phyloP scores from a whole-genome alignment of 2,329 filamentous ascomycete genomes.

The Chrysosporium queenslandicum region DNA sequence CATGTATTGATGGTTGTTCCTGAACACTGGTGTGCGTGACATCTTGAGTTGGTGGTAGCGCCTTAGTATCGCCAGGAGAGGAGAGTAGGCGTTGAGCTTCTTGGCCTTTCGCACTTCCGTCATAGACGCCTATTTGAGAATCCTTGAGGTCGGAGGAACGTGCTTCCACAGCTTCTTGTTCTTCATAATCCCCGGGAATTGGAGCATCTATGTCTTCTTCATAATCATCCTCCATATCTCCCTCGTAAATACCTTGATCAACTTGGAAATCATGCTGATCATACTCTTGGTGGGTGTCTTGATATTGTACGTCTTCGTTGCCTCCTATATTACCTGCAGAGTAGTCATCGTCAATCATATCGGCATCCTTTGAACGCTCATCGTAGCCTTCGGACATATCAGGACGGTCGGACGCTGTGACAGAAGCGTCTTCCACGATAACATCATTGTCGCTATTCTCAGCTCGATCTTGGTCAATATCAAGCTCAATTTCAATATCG shows the following conservation, averaged over 20 bases:
- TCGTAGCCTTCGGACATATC: slow-evolving; percentile 26
- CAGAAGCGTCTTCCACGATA: slow-evolving; percentile 44
- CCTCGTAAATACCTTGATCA: slow-evolving; percentile 23
- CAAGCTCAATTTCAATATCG: slow-evolving; percentile 50
- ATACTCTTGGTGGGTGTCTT: slow-evolving; percentile 24
- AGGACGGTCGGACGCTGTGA: slow-evolving; percentile 31
- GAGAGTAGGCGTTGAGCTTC: neutral
- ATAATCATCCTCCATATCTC: slow-evolving; percentile 35
- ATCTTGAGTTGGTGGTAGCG: neutral
- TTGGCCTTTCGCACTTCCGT: neutral
- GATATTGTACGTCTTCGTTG: slow-evolving; percentile 21
- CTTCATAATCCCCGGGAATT: slow-evolving; percentile 16
- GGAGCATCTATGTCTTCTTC: slow-evolving; percentile 28
- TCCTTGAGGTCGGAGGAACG: neutral
- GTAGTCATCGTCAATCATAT: slow-evolving; percentile 39
- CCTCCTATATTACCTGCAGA: slow-evolving; percentile 19
- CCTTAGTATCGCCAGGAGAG: neutral
- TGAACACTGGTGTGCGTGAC: no score
- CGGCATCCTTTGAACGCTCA: slow-evolving; percentile 33
- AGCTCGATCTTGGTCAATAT: slow-evolving; percentile 32
- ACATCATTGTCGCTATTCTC: slow-evolving; percentile 46
- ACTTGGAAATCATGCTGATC: slow-evolving; percentile 17
- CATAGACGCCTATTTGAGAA: neutral
- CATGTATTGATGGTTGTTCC: no score
- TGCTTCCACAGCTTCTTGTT: neutral